phyloP scores from a whole-genome alignment of 2,329 filamentous ascomycete genomes.

The Lecanoromycetidae sp. region DNA sequence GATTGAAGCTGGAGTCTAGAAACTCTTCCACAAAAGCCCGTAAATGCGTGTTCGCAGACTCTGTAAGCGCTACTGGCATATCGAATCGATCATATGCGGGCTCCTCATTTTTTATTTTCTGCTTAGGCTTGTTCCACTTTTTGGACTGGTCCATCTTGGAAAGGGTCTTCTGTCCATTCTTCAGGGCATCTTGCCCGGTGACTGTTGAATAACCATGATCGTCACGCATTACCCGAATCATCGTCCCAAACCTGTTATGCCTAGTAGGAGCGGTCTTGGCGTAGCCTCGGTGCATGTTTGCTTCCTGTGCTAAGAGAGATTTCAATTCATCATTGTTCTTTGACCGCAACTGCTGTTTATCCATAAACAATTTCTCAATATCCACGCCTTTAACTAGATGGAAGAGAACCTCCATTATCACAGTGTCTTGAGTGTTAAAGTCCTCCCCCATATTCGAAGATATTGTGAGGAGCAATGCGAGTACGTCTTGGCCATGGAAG shows the following conservation, averaged over 20 bases:
- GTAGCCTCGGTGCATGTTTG: constrained; percentile 65
- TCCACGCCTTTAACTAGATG: constrained; percentile 86
- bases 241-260: constrained; percentile 90
- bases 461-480: constrained; percentile 71
- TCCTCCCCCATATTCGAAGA: constrained; percentile 90
- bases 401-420: constrained; percentile 85
- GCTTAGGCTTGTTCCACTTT: constrained; percentile 72
- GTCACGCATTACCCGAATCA: constrained; percentile 89
- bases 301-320: constrained; percentile 66
- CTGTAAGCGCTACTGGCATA: constrained; percentile 55
- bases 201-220: constrained; percentile 65
- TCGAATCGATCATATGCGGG: constrained; percentile 60
- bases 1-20: constrained; percentile 89
- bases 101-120: constrained; percentile 48
- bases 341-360: constrained; percentile 57
- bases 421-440: constrained; percentile 75
- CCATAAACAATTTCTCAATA: constrained; percentile 71
- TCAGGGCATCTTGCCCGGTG: constrained; percentile 75
- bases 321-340: constrained; percentile 63
- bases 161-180: constrained; percentile 58
- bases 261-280: constrained; percentile 68
- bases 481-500: constrained; percentile 82
- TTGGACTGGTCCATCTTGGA: constrained; percentile 86
- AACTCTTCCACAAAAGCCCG: constrained; percentile 83
- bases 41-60: constrained; percentile 62